Evolutionary conservation across 1,139 yeast species (phyloP).

Genomic region (Hyphopichia burtonii): DNA sequence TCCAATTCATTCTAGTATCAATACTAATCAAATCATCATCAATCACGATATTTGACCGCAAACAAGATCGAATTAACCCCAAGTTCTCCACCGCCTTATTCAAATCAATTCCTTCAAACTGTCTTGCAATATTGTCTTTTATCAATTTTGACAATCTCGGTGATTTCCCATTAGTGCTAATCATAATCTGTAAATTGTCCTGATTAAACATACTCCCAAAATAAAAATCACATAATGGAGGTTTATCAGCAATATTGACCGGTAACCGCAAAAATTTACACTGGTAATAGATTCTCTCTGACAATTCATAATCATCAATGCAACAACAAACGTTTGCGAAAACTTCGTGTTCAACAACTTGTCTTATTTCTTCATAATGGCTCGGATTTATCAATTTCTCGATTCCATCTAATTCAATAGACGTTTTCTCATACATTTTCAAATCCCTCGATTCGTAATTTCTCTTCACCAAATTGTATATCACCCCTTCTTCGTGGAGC

Average conservation of each 20-base stretch:
- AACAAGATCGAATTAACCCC: constrained; percentile 53
- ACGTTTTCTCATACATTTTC: constrained; percentile 43
- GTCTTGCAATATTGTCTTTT: constrained; percentile 55
- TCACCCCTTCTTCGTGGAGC: constrained; percentile 39
- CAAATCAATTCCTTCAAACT: constrained; percentile 42
- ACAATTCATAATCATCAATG: constrained; percentile 66
- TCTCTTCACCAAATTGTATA: constrained; percentile 41
- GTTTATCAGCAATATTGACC: constrained; percentile 84
- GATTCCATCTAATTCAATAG: constrained; percentile 4
- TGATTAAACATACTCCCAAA: constrained; percentile 78
- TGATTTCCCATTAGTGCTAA: constrained; percentile 79
- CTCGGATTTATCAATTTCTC: constrained; percentile 20
- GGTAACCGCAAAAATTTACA: constrained; percentile 58
- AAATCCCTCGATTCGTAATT: constrained; percentile 46
- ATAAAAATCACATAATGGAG: constrained; percentile 79
- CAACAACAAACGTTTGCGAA: constrained; percentile 75
- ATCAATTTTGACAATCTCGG: constrained; percentile 72
- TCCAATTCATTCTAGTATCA: constrained; percentile 71
- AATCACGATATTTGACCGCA: constrained; percentile 43
- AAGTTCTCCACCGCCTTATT: constrained; percentile 64
- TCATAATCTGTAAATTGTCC: constrained; percentile 80
- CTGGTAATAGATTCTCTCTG: constrained; percentile 57
- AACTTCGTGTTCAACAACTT: constrained; percentile 28
- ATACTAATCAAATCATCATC: constrained; percentile 50
- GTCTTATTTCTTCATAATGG: constrained; percentile 33